Base-by-base conservation (phyloP, 805 yeast genomes). In the Candida alai region DNA sequence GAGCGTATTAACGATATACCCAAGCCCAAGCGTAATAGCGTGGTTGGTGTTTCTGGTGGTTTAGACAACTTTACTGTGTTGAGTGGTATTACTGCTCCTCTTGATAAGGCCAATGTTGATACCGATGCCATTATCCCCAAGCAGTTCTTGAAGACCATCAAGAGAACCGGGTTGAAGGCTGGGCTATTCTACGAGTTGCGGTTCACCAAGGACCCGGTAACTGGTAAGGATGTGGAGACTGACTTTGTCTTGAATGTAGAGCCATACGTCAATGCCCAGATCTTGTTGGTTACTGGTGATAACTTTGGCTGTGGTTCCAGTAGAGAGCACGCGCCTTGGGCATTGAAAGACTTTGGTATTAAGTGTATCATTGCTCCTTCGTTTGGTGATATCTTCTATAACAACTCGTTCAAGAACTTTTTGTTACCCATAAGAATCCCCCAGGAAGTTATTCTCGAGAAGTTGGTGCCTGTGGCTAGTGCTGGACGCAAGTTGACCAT, bases 271-370 rank as follows among this genome's bases (percentile, higher is more conserved):
- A 52, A 73, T 16, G 82, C 97, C 14, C 80, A 84, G 61, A 81
- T 90, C 48, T 69, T 93, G 46, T 82, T 90, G 48, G 95, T 88
- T 40, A 79, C 94, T 27, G 98, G 98, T 60, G 95, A 86, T 58
- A 93, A 93, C 72, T 93, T 93, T 58, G 98, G 98, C 47, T 93
- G 98, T 70, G 98, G 98, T 53, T 89, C 97, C 25, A 89, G 97
- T 2, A 86, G 98, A 75, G 98, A 93, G 64, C 98, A 93, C 55
- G 98, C 98, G 21, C 97, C 98, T 39, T 93, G 98, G 98, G 97
- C 98, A 2, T 74, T 93, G 47, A 89, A 88, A 53, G 98, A 93
- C 65, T 93, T 93, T 54, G 98, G 98, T 62, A 88, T 93, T 62
- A 82, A 84, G 62, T 82, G 90, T 44, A 84, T 93, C 54, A 89